These are phyloP conservation scores for Phialophora tarda DNA, from an alignment of 2,329 filamentous ascomycete genomes.

Conservation along the genomic window DNA sequence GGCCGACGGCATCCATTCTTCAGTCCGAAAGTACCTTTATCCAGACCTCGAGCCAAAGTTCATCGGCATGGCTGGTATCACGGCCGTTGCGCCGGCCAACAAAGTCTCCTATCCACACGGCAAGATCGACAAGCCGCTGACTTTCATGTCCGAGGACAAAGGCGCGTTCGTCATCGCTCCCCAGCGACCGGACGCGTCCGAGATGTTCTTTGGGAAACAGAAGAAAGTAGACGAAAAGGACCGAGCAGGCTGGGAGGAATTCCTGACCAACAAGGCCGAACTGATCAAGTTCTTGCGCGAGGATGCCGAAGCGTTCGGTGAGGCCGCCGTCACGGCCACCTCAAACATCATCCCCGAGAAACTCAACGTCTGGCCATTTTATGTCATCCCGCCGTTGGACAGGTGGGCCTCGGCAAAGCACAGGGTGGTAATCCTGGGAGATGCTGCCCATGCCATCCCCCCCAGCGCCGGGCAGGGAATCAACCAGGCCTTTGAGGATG, in stretches of 20 bases:
- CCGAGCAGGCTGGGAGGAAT: slow-evolving; percentile 44
- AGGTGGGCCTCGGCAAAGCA: slow-evolving; percentile 58
- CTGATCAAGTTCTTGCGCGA: slow-evolving; percentile 35
- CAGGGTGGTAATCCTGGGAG: slow-evolving; percentile 60
- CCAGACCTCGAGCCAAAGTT: slow-evolving; percentile 58
- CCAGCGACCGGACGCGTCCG: slow-evolving; percentile 44
- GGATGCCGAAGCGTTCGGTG: slow-evolving; percentile 28
- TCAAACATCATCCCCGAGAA: slow-evolving; percentile 29
- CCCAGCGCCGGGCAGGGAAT: slow-evolving; percentile 62
- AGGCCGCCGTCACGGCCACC: slow-evolving; percentile 27
- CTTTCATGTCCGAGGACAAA: slow-evolving; percentile 29
- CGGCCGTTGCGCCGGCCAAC: slow-evolving; percentile 38
- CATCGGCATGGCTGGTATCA: slow-evolving; percentile 54
- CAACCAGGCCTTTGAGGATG: slow-evolving; percentile 63
- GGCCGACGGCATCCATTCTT: slow-evolving; percentile 66
- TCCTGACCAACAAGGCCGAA: slow-evolving; percentile 43
- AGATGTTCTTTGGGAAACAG: slow-evolving; percentile 48
- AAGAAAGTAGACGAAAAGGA: slow-evolving; percentile 43
- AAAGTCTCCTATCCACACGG: slow-evolving; percentile 21
- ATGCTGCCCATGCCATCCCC: slow-evolving; percentile 63
- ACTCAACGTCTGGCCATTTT: slow-evolving; percentile 57
- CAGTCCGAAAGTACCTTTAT: slow-evolving; percentile 58
- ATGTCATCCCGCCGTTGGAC: slow-evolving; percentile 55
- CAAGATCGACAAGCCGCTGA: slow-evolving; percentile 27
- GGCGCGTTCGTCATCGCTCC: slow-evolving; percentile 49